phyloP scores from a whole-genome alignment of 495 filamentous ascomycete species.

The Aspergillus panamensis region DNA sequence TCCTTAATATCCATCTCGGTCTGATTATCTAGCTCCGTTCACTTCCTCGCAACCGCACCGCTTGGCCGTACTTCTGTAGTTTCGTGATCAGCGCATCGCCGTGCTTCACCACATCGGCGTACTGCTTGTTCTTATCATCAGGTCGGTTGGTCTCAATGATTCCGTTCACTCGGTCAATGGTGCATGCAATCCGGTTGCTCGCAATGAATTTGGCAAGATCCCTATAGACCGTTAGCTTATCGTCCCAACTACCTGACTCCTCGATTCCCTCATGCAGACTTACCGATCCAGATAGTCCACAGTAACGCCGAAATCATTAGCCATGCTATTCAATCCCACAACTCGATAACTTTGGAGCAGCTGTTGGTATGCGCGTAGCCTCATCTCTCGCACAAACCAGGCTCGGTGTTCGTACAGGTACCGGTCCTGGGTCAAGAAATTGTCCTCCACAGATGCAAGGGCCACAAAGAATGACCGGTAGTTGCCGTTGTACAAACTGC shows the following conservation, averaged over 20 bases:
- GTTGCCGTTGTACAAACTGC: slow-evolving; percentile 85
- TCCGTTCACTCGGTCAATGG: slow-evolving; percentile 94
- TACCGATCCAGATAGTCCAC: slow-evolving; percentile 95
- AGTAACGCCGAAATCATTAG: slow-evolving; percentile 89
- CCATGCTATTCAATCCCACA: slow-evolving; percentile 95
- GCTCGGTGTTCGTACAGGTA: slow-evolving; percentile 89
- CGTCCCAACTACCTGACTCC: not conserved
- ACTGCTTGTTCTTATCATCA: slow-evolving; percentile 99
- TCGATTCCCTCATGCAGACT: slow-evolving; percentile 11
- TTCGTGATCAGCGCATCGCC: slow-evolving; percentile 97
- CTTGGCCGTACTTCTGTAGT: slow-evolving; percentile 97
- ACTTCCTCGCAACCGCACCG: slow-evolving; percentile 88
- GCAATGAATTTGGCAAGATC: slow-evolving; percentile 98
- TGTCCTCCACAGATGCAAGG: slow-evolving; percentile 86
- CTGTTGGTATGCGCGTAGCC: slow-evolving; percentile 90
- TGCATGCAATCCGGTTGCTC: slow-evolving; percentile 87
- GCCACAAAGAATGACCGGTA: slow-evolving; percentile 92
- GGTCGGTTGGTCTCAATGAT: slow-evolving; percentile 97
- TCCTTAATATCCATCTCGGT: slow-evolving; percentile 3
- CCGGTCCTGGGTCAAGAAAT: slow-evolving; percentile 88
- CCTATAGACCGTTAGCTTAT: slow-evolving; percentile 42
- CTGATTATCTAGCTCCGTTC: slow-evolving; percentile 61
- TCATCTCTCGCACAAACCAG: slow-evolving; percentile 98
- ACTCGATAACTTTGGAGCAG: slow-evolving; percentile 96
- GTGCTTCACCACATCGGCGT: slow-evolving; percentile 93